Conservation (phyloP, 257 asterid genomes). For the Solanum chmielewskii region DNA sequence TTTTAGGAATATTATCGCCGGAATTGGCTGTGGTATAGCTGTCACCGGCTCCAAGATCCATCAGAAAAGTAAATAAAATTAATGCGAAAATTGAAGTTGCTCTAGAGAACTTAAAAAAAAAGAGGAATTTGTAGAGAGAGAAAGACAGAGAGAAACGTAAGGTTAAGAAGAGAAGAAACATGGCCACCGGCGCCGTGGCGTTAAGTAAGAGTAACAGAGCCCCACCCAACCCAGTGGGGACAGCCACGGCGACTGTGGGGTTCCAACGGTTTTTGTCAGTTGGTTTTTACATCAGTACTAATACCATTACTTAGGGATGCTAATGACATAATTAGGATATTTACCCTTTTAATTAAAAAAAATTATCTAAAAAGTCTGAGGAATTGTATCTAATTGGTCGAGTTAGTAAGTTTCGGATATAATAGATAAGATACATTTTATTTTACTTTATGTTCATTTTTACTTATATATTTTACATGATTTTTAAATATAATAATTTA, state of each 20-base stretch:
- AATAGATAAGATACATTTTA: background rate
- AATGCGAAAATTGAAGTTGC: background rate
- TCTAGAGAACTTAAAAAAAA: background rate
- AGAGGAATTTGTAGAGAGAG: background rate
- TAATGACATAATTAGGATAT: background rate
- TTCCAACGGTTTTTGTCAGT: background rate
- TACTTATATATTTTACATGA: too few relatives aligned
- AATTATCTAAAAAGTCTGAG: background rate
- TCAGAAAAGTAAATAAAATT: background rate
- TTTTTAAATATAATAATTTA: too few relatives aligned
- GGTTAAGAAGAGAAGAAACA: background rate
- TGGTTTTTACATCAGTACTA: background rate
- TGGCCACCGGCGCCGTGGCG: background rate
- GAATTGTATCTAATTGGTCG: background rate
- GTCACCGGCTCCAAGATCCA: background rate
- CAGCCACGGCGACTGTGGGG: background rate
- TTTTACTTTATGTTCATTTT: too few relatives aligned
- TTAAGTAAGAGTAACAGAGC: background rate
- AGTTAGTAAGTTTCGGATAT: background rate
- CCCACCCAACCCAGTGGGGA: background rate
- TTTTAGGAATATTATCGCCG: constrained; percentile 19
- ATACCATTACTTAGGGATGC: background rate
- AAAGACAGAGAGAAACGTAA: background rate
- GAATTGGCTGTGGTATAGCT: background rate
- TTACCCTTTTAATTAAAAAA: background rate